These are phyloP conservation scores for Eucalyptus decipiens DNA, from an alignment of 345 rosid genomes.

Conservation along the genomic window DNA sequence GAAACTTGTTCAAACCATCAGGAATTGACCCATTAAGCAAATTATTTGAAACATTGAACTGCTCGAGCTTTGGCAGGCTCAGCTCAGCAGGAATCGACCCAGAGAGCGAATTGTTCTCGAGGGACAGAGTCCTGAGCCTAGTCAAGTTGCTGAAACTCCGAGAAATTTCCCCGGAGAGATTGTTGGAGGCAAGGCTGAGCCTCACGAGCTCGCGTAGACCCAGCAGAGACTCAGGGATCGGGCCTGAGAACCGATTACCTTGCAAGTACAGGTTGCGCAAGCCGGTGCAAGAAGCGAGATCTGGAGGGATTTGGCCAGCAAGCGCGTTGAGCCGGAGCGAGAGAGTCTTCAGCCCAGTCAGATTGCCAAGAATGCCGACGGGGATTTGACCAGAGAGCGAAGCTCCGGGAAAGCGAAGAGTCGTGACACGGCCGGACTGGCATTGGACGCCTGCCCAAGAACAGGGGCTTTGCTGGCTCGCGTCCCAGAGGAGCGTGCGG, in stretches of 20 bases:
- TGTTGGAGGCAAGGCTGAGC: constrained; percentile 53
- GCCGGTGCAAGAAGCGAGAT: constrained; percentile 51
- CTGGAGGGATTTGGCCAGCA: constrained; percentile 53
- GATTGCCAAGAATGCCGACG: constrained; percentile 53
- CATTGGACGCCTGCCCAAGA: constrained; percentile 76
- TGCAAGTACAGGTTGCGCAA: constrained; percentile 75
- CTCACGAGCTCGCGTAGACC: constrained; percentile 44
- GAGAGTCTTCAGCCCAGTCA: constrained; percentile 64
- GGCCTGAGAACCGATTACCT: constrained; percentile 70
- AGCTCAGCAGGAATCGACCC: constrained; percentile 43
- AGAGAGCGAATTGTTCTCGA: constrained; percentile 54
- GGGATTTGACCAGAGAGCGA: constrained; percentile 71
- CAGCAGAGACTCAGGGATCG: constrained; percentile 54
- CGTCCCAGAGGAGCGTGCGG: constrained; percentile 71
- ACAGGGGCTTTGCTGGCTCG: constrained; percentile 43
- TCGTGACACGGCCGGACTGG: constrained; percentile 49
- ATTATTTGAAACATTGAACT: constrained; percentile 30
- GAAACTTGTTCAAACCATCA: constrained; percentile 1
- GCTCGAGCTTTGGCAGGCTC: constrained; percentile 16
- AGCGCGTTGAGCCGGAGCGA: constrained; percentile 83
- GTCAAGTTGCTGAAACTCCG: constrained; percentile 46
- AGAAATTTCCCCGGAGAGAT: constrained; percentile 55
- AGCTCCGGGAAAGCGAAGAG: constrained; percentile 76
- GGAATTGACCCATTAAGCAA: constrained; percentile 28
- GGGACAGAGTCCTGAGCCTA: constrained; percentile 57